Conservation (phyloP, 2,329 filamentous ascomycete species). For the Aquanectria penicillioides region DNA sequence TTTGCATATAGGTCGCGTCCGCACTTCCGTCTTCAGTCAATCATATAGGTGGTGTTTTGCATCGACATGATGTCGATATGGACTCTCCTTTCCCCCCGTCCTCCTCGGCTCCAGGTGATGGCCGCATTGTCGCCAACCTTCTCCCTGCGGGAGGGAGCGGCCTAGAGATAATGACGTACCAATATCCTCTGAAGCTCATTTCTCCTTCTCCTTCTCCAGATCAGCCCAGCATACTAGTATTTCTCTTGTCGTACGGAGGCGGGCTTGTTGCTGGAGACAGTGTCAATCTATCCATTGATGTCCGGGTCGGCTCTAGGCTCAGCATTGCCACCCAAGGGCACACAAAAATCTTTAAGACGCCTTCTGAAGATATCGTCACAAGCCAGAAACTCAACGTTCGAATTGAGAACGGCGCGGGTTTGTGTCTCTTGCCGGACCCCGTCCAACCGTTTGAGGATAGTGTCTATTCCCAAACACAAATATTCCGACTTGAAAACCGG, state of each 20-base stretch:
- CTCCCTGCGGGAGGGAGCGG: constrained; percentile 78
- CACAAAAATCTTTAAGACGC: constrained; percentile 94
- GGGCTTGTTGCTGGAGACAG: constrained; percentile 90
- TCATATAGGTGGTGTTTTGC: not conserved
- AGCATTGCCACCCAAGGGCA: constrained; percentile 78
- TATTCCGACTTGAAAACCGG: constrained; percentile 70
- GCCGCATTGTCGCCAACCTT: constrained; percentile 77
- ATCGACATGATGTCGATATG: constrained; percentile 49
- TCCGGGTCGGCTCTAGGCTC: constrained; percentile 73
- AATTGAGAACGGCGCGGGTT: constrained; percentile 60
- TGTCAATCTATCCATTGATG: constrained; percentile 76
- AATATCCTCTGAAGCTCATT: constrained; percentile 95
- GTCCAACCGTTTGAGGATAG: constrained; percentile 90
- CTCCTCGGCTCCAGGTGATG: constrained; percentile 79
- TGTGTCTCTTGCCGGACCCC: constrained; percentile 85
- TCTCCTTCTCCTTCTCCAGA: constrained; percentile 75
- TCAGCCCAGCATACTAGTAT: constrained; percentile 79
- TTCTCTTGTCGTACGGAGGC: constrained; percentile 93
- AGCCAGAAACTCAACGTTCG: constrained; percentile 64
- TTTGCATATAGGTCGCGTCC: not conserved
- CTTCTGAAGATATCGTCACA: constrained; percentile 63
- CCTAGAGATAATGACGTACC: constrained; percentile 81
- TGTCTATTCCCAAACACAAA: constrained; percentile 85
- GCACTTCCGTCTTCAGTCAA: not conserved
- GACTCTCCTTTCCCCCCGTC: constrained; percentile 81